phyloP scores from a whole-genome alignment of 208 protist species.

The Porcisia hertigi region DNA sequence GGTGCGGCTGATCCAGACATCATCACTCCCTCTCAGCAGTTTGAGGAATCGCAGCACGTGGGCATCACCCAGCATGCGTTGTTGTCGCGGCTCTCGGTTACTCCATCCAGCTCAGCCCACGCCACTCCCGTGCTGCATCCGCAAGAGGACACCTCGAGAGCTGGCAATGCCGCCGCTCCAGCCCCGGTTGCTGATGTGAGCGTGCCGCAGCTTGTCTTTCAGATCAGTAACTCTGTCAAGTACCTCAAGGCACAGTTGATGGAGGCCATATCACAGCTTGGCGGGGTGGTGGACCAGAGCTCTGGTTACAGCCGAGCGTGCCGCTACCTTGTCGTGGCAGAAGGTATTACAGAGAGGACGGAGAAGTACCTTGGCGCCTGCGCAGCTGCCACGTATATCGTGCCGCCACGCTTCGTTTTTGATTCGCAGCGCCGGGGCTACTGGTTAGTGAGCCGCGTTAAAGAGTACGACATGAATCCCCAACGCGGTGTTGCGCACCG shows the following conservation, averaged over 20 bases:
- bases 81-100: not conserved
- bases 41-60: slow-evolving; percentile 30
- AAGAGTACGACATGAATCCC: slow-evolving; percentile 68
- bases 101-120: not conserved
- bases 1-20: not conserved
- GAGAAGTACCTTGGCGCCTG: slow-evolving; percentile 80
- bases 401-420: slow-evolving; percentile 69
- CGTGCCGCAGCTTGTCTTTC: slow-evolving; percentile 34
- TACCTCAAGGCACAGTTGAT: slow-evolving; percentile 41
- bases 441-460: slow-evolving; percentile 52
- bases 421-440: slow-evolving; percentile 55
- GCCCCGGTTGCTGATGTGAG: not conserved
- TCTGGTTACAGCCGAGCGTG: slow-evolving; percentile 40
- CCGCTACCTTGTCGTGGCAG: slow-evolving; percentile 62
- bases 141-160: not conserved
- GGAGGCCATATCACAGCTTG: slow-evolving; percentile 43
- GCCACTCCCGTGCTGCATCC: not conserved
- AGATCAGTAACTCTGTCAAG: slow-evolving; percentile 66
- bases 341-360: slow-evolving; percentile 73
- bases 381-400: slow-evolving; percentile 58
- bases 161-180: not conserved
- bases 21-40: not conserved
- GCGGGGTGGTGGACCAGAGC: slow-evolving; percentile 46
- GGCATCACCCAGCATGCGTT: slow-evolving; percentile 19
- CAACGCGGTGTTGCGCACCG: slow-evolving; percentile 25